Base-by-base conservation (phyloP, 2,329 filamentous ascomycete genomes). In the Botryotinia calthae region DNA sequence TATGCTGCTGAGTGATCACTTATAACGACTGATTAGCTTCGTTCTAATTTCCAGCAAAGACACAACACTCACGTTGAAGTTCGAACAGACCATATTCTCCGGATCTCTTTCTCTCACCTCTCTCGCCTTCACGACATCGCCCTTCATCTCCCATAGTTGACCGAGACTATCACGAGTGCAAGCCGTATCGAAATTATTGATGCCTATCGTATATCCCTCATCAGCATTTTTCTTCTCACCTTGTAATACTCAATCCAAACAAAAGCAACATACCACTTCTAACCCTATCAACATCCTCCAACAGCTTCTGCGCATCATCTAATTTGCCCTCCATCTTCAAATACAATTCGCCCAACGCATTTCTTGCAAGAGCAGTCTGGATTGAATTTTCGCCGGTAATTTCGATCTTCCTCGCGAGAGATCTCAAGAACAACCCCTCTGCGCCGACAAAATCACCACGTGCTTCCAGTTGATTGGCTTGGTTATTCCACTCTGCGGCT, bases 111-210 rank as follows among this genome's bases (percentile, higher is more conserved):
- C 68, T 9, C 42, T 16, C 1, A 18, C 28, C 1, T 12, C 56
- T 31, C 31, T 70, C 4, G 68, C 68, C 31, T 63, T 70, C 44
- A 48, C 25, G 25, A 70, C 37, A 31, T 62, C 44, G 2, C 68
- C 68, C 5, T 62, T 63, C 2, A 70, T 70, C 7, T 70, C 68
- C 31, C 68, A 70, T 10, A 70, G 6, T 7, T 46, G 28, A 22
- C 56, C 68, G 5, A 70, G 31, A 31, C 31, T 70, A 25, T 70
- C 68, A 4, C 42, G 16, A 4, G 58, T 54, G 14, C 40, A 61
- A 7, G 68, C 68, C 0, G 68, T 42, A 10, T 70, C 58, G 7
- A 70, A 51, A 10, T 63, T 9, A 9, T 62, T 31, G 1, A 9
- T 44, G 25, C 5, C 42, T 62, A 62, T 5, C 4, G 18, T 37